Percentiles rank a stretch among this genome's conserved stretches.
Conservation (phyloP, 805 yeast genomes). For the Clavispora carvajalis region DNA sequence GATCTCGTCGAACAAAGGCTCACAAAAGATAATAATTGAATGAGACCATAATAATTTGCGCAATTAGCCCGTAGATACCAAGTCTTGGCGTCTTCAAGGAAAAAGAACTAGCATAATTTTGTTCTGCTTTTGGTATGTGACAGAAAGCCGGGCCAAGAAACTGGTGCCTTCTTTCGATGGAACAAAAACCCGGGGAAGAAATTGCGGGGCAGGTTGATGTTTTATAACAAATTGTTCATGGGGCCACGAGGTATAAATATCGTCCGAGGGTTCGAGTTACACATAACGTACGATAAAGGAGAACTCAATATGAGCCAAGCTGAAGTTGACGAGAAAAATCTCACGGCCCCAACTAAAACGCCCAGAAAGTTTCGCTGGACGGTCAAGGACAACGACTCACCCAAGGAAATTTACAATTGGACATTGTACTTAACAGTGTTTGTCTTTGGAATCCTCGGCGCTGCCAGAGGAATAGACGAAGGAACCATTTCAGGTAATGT, state of each 20-base stretch:
- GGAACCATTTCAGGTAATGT: constrained; percentile 45
- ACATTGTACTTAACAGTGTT: constrained; percentile 41
- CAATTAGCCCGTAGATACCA: neutral
- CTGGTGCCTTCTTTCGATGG: neutral
- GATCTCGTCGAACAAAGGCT: no score
- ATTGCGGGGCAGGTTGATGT: neutral
- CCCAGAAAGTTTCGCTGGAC: constrained; percentile 18
- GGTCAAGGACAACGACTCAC: constrained; percentile 28
- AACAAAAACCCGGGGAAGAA: neutral
- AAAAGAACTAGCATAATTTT: neutral
- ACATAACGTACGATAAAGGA: neutral
- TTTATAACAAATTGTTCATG: no score
- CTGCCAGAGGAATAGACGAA: constrained; percentile 56
- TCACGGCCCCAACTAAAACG: neutral
- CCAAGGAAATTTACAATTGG: constrained; percentile 43
- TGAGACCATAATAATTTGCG: no score
- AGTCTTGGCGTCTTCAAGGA: neutral
- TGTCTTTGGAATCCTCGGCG: constrained; percentile 51
- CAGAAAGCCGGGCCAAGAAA: neutral
- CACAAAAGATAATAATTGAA: no score
- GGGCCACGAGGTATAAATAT: no score
- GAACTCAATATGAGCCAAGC: neutral
- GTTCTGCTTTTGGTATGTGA: neutral
- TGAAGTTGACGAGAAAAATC: neutral
- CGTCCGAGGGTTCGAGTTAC: no score